Conservation (phyloP, 2,329 filamentous ascomycete genomes). For the Fusarium sp. region DNA sequence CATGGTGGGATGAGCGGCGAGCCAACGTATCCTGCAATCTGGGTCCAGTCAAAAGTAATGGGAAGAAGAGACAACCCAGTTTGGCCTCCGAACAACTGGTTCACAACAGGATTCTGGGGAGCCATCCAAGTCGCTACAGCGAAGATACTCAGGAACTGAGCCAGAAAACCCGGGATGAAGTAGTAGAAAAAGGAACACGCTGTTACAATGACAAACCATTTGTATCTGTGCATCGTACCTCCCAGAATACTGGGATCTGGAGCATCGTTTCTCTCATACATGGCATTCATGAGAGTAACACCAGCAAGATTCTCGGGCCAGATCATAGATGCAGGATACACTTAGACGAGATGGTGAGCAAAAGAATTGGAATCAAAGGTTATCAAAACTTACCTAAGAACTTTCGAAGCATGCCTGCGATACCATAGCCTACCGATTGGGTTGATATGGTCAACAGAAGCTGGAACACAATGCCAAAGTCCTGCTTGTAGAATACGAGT, state of each 20-base stretch:
- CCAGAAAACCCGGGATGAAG: slow-evolving; percentile 76
- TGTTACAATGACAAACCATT: slow-evolving; percentile 71
- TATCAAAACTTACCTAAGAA: slow-evolving; percentile 64
- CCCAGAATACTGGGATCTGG: slow-evolving; percentile 67
- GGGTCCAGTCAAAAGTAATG: slow-evolving; percentile 82
- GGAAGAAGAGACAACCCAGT: slow-evolving; percentile 76
- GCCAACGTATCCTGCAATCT: slow-evolving; percentile 74
- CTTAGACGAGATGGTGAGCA: slow-evolving; percentile 48
- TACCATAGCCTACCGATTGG: slow-evolving; percentile 76
- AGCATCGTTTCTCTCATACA: slow-evolving; percentile 71
- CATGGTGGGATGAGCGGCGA: slow-evolving; percentile 78
- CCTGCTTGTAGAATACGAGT: slow-evolving; percentile 76
- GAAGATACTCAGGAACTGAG: slow-evolving; percentile 76
- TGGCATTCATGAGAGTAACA: slow-evolving; percentile 75
- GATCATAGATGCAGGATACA: slow-evolving; percentile 77
- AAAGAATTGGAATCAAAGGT: too few relatives aligned
- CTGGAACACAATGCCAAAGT: slow-evolving; percentile 75
- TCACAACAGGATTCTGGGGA: slow-evolving; percentile 74
- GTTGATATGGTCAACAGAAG: slow-evolving; percentile 74
- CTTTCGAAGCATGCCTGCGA: slow-evolving; percentile 74
- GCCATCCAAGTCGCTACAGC: slow-evolving; percentile 79
- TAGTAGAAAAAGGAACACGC: slow-evolving; percentile 71
- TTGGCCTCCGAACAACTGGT: slow-evolving; percentile 77
- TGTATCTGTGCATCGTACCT: slow-evolving; percentile 73
- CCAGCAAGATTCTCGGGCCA: slow-evolving; percentile 77